These are phyloP conservation scores for Globisporangium radiosum DNA, from an alignment of 352 stramenopile genomes.

Conservation along the genomic window DNA sequence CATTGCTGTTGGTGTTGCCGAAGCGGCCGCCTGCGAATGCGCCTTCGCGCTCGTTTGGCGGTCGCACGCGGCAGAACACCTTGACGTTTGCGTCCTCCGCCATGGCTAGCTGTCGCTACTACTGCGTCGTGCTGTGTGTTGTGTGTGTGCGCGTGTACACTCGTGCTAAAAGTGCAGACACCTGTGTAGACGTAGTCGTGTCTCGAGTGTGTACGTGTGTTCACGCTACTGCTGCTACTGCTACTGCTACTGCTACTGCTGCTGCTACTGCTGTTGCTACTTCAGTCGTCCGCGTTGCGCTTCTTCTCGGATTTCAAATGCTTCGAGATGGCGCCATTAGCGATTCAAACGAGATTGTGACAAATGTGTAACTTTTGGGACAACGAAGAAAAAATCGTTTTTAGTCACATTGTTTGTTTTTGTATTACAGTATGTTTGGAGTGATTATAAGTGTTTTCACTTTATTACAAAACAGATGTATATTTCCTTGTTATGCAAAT, in stretches of 20 bases:
- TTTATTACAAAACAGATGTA: neutral
- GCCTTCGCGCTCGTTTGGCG: constrained; percentile 70
- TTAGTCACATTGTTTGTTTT: neutral
- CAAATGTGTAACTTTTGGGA: neutral
- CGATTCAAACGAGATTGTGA: neutral
- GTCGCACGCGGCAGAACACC: constrained; percentile 84
- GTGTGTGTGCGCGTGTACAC: neutral
- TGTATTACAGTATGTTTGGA: neutral
- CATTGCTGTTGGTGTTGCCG: neutral
- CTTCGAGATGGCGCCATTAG: neutral
- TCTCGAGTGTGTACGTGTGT: too few relatives aligned
- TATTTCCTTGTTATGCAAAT: neutral
- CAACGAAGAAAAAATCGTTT: neutral
- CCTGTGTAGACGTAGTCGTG: too few relatives aligned
- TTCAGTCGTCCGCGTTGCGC: neutral
- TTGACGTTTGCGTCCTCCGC: constrained; percentile 67
- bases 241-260: neutral
- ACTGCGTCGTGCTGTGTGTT: neutral
- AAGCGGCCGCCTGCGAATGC: constrained; percentile 6
- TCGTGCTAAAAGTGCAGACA: too few relatives aligned
- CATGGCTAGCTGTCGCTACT: constrained; percentile 10
- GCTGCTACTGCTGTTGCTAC: neutral
- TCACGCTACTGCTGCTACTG: neutral
- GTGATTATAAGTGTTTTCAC: neutral
- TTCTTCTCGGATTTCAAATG: constrained; percentile 3